Conservation (phyloP, 495 filamentous ascomycete genomes). For the Xylaria curta region DNA sequence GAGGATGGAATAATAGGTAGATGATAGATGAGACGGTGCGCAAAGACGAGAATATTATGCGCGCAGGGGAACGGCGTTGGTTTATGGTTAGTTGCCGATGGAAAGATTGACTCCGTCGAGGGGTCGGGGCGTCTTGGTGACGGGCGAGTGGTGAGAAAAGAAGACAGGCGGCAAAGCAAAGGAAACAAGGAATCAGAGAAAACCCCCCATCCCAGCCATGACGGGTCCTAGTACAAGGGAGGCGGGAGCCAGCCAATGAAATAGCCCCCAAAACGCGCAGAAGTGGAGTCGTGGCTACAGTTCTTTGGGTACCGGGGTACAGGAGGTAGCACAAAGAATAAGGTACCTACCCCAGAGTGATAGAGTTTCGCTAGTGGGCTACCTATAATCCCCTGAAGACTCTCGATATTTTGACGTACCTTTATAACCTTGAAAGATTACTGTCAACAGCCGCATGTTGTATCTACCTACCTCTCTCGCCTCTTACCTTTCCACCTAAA, state of each 20-base stretch:
- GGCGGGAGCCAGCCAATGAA: neutral
- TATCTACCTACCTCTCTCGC: no score
- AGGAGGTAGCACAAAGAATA: neutral
- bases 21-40: neutral
- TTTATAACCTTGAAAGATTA: neutral
- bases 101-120: conserved; percentile 10
- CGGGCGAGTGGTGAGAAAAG: conserved; percentile 25
- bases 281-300: neutral
- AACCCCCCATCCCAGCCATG: neutral
- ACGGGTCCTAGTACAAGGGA: neutral
- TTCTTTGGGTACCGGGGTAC: neutral
- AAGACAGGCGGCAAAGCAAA: conserved; percentile 6
- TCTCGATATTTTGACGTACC: neutral
- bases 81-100: conserved; percentile 10
- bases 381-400: neutral
- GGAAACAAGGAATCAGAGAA: conserved; percentile 15
- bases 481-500: neutral
- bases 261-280: neutral
- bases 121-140: conserved; percentile 16
- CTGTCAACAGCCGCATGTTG: neutral
- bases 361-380: neutral
- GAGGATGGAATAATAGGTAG: neutral
- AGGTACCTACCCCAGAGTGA: neutral
- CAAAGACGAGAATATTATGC: neutral
- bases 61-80: conserved; percentile 10